A percentile compares a stretch with the other conserved stretches of the same genome.
phyloP scores from a whole-genome alignment of 129 eudicot species.

The Oenanthe sinensis region DNA sequence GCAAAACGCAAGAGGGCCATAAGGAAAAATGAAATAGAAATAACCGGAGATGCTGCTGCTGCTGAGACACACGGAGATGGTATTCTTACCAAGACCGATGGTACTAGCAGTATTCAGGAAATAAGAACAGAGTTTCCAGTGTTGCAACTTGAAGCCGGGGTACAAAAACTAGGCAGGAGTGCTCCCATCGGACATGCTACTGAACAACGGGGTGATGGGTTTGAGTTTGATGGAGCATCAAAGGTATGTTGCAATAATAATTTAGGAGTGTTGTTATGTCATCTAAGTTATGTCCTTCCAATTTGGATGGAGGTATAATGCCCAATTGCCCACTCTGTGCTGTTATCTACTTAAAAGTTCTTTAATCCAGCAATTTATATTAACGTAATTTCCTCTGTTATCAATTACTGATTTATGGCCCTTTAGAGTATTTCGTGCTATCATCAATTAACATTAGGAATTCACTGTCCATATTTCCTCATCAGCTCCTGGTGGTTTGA shows the following conservation, averaged over 20 bases:
- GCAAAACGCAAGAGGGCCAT: conserved; percentile 5
- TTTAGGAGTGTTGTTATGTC: neutral
- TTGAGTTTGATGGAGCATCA: neutral
- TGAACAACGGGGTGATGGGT: neutral
- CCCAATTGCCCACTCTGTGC: neutral
- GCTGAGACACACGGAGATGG: neutral
- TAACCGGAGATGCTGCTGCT: conserved; percentile 6
- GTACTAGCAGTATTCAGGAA: neutral
- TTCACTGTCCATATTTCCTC: neutral
- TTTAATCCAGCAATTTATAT: neutral
- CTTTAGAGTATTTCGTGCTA: neutral
- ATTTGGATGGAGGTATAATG: neutral
- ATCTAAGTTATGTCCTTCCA: neutral
- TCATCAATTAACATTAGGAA: neutral
- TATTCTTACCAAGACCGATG: conserved; percentile 1
- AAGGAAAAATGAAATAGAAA: conserved; percentile 8
- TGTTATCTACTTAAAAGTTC: neutral
- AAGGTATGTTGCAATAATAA: conserved; percentile 15
- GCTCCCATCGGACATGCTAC: conserved; percentile 5
- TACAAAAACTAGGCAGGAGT: conserved; percentile 11
- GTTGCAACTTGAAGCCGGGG: neutral
- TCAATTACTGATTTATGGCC: neutral
- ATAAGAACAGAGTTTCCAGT: neutral
- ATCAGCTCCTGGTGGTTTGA: neutral
- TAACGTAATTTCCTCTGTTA: neutral